Conservation (phyloP, 2,329 filamentous ascomycete genomes). For the Hypomyces perniciosus region DNA sequence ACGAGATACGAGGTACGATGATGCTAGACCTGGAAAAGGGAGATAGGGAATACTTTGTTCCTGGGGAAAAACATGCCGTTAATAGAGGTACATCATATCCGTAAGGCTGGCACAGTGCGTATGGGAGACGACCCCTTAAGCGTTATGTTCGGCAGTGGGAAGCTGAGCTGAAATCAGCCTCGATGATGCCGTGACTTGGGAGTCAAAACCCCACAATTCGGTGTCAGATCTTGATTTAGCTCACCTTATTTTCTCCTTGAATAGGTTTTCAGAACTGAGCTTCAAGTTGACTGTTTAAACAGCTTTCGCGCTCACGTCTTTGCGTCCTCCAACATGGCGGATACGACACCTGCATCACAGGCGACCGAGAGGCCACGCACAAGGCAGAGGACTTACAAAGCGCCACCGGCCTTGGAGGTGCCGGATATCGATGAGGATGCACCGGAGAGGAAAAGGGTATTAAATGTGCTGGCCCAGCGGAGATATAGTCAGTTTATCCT, state of each 20-base stretch:
- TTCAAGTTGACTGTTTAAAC: too few relatives aligned
- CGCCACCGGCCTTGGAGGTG: conserved; percentile 35
- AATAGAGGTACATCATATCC: not conserved
- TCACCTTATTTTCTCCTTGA: too few relatives aligned
- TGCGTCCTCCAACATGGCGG: not conserved
- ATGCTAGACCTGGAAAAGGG: not conserved
- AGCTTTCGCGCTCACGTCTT: too few relatives aligned
- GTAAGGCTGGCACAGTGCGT: conserved; percentile 1
- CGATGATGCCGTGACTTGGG: not conserved
- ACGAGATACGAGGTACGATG: too few relatives aligned
- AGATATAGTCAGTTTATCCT: conserved; percentile 38
- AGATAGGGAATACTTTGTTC: not conserved
- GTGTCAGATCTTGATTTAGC: too few relatives aligned
- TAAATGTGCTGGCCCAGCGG: conserved; percentile 50
- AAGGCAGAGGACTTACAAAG: conserved; percentile 36
- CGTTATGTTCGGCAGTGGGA: not conserved
- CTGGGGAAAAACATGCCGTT: not conserved
- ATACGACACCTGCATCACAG: not conserved
- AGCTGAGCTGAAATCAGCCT: not conserved
- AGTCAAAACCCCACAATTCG: too few relatives aligned
- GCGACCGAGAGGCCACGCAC: conserved; percentile 23
- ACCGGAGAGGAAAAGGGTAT: conserved; percentile 45
- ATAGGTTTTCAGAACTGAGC: too few relatives aligned
- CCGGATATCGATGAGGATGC: conserved; percentile 46
- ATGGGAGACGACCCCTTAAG: not conserved